Base-by-base conservation (phyloP, 225 moss, liverwort and hornwort genomes). In the Bryoerythrophyllum caledonicum region DNA sequence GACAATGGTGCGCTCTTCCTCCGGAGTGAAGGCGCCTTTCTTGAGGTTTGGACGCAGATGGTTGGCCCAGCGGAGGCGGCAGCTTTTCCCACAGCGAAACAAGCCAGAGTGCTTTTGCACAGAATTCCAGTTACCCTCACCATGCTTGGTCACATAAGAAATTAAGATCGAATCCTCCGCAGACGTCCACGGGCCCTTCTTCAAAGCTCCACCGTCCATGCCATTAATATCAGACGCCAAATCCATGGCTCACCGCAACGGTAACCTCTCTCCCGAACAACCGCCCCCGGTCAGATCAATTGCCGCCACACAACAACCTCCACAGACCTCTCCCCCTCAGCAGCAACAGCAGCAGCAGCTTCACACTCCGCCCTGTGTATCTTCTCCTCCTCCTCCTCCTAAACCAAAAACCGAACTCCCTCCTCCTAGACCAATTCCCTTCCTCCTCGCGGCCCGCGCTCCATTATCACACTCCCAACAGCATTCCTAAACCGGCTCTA, bases 111-210 rank as follows among this genome's bases (percentile, higher is more conserved):
- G 94, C 70, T 96, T 96, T 74, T 96, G 94, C 67, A 96, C 96
- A 14, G 96, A 94, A 90, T 96, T 96, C 96, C 96, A 96, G 91
- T 96, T 96, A 67, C 96, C 94, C 76, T 96, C 96, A 12, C 96
- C 96, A 86, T 96, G 94, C 82, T 92, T 96, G 73, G 94, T 96
- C 52, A 96, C 96, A 76, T 94, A 96, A 3, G 91, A 81, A 40
- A 96, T 87, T 58, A 96, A 82, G 77, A 96, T 94, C 43, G 89
- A 85, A 75, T 96, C 96, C 73, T 96, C 96, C 43, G 96, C 92
- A 59, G 96, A 94, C 61, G 96, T 96, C 96, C 96, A 96, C 46
- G 96, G 96, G 5, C 96, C 96, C 74, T 96, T 96, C 83, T 96
- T 96, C 79, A 96, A 79, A 70, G 91, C 70, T 44, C 92, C 94